Conservation (phyloP, 768 basidiomycete species). For the Mycena rosella region DNA sequence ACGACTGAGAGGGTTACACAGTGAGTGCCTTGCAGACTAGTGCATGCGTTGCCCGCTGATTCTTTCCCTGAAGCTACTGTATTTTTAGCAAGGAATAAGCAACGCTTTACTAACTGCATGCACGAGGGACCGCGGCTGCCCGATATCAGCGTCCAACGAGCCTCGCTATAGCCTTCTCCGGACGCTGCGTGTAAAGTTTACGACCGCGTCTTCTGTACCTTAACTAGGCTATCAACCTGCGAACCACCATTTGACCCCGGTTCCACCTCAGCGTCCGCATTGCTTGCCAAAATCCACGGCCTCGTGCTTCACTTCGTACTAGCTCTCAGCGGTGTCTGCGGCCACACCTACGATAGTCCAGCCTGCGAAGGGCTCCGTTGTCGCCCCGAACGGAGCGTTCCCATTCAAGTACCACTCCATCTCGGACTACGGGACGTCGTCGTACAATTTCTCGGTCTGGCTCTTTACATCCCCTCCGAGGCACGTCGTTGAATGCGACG, state of each 20-base stretch:
- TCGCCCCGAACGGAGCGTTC: constrained; percentile 49
- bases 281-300: neutral
- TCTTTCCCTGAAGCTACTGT: constrained; percentile 6
- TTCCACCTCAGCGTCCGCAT: neutral
- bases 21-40: constrained; percentile 2
- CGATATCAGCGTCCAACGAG: no score
- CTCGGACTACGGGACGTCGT: constrained; percentile 52
- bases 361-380: constrained; percentile 46
- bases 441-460: constrained; percentile 51
- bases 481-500: neutral
- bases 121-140: no score
- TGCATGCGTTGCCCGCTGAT: neutral
- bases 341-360: constrained; percentile 40
- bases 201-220: neutral
- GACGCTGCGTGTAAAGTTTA: neutral
- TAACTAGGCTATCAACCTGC: neutral
- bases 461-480: constrained; percentile 44
- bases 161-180: no score
- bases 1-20: constrained; percentile 56
- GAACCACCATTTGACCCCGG: neutral
- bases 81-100: constrained; percentile 18
- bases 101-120: neutral
- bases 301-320: neutral
- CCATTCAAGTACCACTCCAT: constrained; percentile 48
- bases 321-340: constrained; percentile 2